These are phyloP conservation scores for Aspergillus quadricinctus DNA, from an alignment of 2,329 filamentous ascomycete genomes.

Conservation along the genomic window DNA sequence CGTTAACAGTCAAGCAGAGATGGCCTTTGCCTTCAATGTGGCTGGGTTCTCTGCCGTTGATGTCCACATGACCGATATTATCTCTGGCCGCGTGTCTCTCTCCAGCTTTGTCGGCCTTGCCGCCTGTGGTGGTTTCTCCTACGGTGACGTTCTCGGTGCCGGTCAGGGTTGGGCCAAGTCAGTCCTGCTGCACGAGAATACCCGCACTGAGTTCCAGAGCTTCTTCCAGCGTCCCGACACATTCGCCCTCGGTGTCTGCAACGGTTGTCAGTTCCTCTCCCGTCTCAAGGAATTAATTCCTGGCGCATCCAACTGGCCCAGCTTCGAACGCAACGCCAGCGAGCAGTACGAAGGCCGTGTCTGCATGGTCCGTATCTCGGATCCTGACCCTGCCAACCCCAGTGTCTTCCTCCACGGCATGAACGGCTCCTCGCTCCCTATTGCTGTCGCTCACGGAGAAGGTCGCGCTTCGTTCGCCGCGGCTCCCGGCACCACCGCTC, in stretches of 20 bases:
- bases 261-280: conserved; percentile 93
- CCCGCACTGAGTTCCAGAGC: conserved; percentile 69
- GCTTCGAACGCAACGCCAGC: conserved; percentile 76
- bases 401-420: conserved; percentile 91
- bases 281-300: conserved; percentile 80
- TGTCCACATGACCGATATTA: conserved; percentile 91
- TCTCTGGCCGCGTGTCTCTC: conserved; percentile 74
- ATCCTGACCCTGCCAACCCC: conserved; percentile 52
- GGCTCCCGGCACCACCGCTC: conserved; percentile 42
- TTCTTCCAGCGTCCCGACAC: conserved; percentile 90
- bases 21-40: conserved; percentile 91
- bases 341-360: conserved; percentile 89
- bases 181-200: conserved; percentile 75
- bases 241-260: conserved; percentile 91
- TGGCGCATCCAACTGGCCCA: conserved; percentile 76
- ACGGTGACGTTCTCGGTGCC: conserved; percentile 88
- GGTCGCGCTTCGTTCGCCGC: conserved; percentile 70
- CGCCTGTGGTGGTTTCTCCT: conserved; percentile 95
- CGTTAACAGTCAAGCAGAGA: conserved; percentile 93
- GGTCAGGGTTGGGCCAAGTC: conserved; percentile 95
- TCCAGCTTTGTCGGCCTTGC: conserved; percentile 81
- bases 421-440: conserved; percentile 74
- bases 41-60: conserved; percentile 91
- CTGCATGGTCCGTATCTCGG: conserved; percentile 75
- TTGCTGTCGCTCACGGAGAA: conserved; percentile 87